Base-by-base conservation (phyloP, 257 asterid species). In the Voacanga thouarsii region DNA sequence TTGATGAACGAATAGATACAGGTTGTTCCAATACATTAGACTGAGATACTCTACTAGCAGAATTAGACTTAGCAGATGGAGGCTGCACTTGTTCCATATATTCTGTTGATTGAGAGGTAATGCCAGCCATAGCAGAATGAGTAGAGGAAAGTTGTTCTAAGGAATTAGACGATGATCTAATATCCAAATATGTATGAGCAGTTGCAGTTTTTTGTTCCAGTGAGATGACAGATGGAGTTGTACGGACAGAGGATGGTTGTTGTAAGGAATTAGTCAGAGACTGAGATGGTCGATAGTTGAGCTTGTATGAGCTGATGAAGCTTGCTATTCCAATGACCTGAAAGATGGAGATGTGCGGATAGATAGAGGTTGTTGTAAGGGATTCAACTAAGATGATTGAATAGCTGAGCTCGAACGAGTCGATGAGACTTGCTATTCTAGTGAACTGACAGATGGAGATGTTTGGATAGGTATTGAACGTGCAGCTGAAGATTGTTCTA, bases 1-100 rank as follows among this genome's bases (percentile, higher is more conserved):
- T 85, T 70, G 80, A 71, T 50, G 88, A 76, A 78, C 93, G 96
- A 74, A 96, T 94, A 43, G 97, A 92, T n/a, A 81, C 81, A 80
- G 96, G 96, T 43, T 92, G 97, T 74, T 94, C 97, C 9, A 12
- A 11, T 44, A 71, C 55, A 77, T 80, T 82, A 57, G 19, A 24
- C 59, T 72, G 82, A 56, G 90, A 76, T 50, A 93, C 71, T 82
- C 91, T 85, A 71, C 86, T 85, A 43, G 83, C 21, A 49, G 80
- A 80, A 83, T n/a, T 77, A 67, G 85, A 78, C 15, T 69, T 86
- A 80, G 89, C 87, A 69, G 92, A 85, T 37, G 84, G 83, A 60
- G 96, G 84, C 60, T 89, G 93, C 18, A 82, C 73, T 72, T 87
- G 91, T 78, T 92, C 96, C 23, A 59, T 45, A 12, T 84, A 47